Evolutionary conservation across 192 early-diverging fungal species (phyloP), one percentile per base, ranked within the genome.

Genomic region (Backusella sp.): DNA sequence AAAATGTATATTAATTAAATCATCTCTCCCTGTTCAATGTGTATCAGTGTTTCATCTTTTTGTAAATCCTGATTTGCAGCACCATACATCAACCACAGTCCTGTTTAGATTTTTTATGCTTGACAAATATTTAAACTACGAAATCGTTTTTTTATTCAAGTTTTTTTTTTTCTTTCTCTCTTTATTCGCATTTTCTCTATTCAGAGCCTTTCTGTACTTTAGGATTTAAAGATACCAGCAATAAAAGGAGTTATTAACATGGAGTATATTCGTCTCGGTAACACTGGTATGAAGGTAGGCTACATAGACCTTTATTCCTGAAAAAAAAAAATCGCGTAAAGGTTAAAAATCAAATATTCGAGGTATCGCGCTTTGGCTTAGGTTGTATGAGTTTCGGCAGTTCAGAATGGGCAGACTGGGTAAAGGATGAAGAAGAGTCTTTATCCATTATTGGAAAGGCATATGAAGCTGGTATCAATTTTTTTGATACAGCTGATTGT

Each of bases 341-440:
- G 28, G 23, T 62, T 32, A 3, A 37, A 68, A 41, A 69, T 12
- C 39, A 69, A 42, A n/a, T 6, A 26, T 44, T 15, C 23, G 15
- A 69, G 36, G 66, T 88, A 4, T 80, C 80, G 35, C 80, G 86
- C 12, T n/a, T 88, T 14, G 70, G 79, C 15, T 66, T 88, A 21
- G 86, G 86, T 15, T 73, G 56, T 53, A 88, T 88, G 86, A 72
- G 73, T 23, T 88, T 37, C 52, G 81, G 81, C 6, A 28, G 26
- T 7, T 9, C n/a, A 7, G 67, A 41, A 21, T 86, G 85, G 85
- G 12, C 8, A 14, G 67, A 79, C 11, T 88, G 86, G 86, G 75
- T 88, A 8, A 52, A 82, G 6, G 73, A 77, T 26, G 84, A 87
- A 34, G 79, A 69, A 3, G 83, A 85, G 32, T 68, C 79, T 17